Evolutionary conservation across 2,329 filamentous ascomycete genomes (phyloP), one percentile per base, ranked within the genome.

Genomic region (Fusarium goolgardi): DNA sequence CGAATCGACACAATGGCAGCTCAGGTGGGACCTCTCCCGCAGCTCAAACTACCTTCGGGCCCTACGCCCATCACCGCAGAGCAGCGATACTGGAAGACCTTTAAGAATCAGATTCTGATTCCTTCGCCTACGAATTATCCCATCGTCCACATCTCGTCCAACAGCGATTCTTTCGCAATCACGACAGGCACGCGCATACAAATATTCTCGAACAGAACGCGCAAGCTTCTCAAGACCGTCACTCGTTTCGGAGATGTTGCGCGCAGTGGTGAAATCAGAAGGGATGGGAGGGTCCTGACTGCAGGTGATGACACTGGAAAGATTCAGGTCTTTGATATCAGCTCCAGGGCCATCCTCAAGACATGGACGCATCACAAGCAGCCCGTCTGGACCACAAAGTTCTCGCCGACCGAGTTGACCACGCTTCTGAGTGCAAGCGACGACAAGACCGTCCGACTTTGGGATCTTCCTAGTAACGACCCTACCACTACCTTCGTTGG

Each of bases 361-460:
- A 97, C 95, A 52, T 99, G 96, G 95, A 89, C 90, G 68, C 89
- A 94, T 72, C 95, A 98, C 82, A 94, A 94, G 81, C 94, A 97
- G 84, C 93, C 96, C 16, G 93, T 97, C 25, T 97, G 95, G 90
- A 88, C 91, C 25, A 95, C 94, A 45, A 91, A 91, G 78, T 99
- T 96, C 86, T 95, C 92, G n/a, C 93, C 94, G 2, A 86, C 86
- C n/a, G 91, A 96, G 64, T 85, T 94, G 68, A 99, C 96, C 1
- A 89, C 89, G 5, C 82, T 98, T 62, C 90, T 99, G 85, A 96
- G 91, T 75, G 91, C 92, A 53, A 94, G 92, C 77, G 96, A 99
- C 78, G 96, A 99, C 80, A 90, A 90, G 73, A 97, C 94, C 5
- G 94, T 99, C 52, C 88, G 94, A 55, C 81, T 98, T 58, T 99